phyloP scores from a whole-genome alignment of 73 alveolate genomes.

The Paramecium octaurelia region DNA sequence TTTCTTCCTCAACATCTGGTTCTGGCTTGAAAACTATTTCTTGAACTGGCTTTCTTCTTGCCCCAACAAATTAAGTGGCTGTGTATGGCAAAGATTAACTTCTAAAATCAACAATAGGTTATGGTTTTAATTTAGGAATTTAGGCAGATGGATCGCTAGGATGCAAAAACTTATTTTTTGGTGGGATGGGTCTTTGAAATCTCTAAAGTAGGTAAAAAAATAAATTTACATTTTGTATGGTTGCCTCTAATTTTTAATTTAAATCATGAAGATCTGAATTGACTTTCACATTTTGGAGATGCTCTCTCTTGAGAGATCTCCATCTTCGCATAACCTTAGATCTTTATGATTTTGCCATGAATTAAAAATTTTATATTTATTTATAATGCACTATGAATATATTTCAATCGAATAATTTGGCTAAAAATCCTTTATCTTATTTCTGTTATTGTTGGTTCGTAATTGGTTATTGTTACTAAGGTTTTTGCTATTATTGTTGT shows the following conservation, averaged over 20 bases:
- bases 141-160: slow-evolving; percentile 57
- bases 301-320: slow-evolving; percentile 56
- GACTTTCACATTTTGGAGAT: slow-evolving; percentile 23
- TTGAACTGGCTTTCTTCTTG: slow-evolving; percentile 29
- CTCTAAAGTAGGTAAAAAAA: background rate
- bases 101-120: slow-evolving; percentile 52
- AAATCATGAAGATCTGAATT: slow-evolving; percentile 25
- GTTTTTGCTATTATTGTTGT: background rate
- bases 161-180: slow-evolving; percentile 35
- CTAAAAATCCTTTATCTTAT: slow-evolving; percentile 7
- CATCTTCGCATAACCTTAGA: slow-evolving; percentile 65
- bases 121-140: slow-evolving; percentile 44
- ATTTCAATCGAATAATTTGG: slow-evolving; percentile 1
- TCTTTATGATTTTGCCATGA: slow-evolving; percentile 62
- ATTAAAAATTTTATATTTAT: background rate
- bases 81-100: slow-evolving; percentile 49
- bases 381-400: background rate
- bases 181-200: background rate
- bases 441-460: background rate
- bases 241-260: slow-evolving; percentile 50
- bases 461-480: background rate
- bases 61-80: slow-evolving; percentile 59
- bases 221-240: slow-evolving; percentile 39
- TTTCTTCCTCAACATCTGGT: background rate
- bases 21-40: slow-evolving; percentile 19